Evolutionary conservation across 768 basidiomycete species (phyloP).

Genomic region (Psilocybe azurescens): DNA sequence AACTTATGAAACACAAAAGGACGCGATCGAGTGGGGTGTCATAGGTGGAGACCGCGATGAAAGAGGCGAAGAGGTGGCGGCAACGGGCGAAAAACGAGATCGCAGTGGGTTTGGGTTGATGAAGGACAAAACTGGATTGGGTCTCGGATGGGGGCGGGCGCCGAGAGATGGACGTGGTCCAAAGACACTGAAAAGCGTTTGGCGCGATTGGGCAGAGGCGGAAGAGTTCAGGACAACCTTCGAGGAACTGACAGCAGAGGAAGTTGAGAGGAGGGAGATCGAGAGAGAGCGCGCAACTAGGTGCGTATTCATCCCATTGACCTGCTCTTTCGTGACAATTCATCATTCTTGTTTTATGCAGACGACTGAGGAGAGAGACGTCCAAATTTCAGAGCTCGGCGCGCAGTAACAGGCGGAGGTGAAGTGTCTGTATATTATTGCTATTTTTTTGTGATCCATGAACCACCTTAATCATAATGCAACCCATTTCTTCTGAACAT

Average conservation of each 20-base stretch:
- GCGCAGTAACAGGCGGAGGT: conserved; percentile 39
- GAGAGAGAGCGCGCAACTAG: conserved; percentile 87
- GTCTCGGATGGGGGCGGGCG: conserved; percentile 75
- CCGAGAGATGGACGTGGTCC: conserved; percentile 84
- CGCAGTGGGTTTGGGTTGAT: conserved; percentile 58
- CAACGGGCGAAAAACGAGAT: conserved; percentile 43
- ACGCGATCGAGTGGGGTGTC: conserved; percentile 93
- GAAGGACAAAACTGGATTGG: conserved; percentile 85
- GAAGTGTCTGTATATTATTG: conserved; percentile 26
- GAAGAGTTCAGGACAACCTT: conserved; percentile 90
- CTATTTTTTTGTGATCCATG: conserved; percentile 21
- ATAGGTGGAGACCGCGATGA: conserved; percentile 59
- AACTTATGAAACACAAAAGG: conserved; percentile 95
- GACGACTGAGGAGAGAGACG: conserved; percentile 44
- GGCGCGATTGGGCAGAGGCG: conserved; percentile 94
- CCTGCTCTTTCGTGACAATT: no score
- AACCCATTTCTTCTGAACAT: background rate
- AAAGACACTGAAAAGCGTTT: conserved; percentile 83
- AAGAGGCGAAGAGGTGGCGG: conserved; percentile 29
- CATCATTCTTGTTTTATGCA: conserved; percentile 15
- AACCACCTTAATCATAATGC: conserved; percentile 5
- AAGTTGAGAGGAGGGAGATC: conserved; percentile 88
- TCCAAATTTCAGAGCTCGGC: conserved; percentile 49
- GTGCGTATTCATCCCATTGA: conserved; percentile 29
- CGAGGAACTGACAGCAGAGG: conserved; percentile 86